Evolutionary conservation across 305 asterid genomes (phyloP).

Genomic region (Fraxinus ornus): DNA sequence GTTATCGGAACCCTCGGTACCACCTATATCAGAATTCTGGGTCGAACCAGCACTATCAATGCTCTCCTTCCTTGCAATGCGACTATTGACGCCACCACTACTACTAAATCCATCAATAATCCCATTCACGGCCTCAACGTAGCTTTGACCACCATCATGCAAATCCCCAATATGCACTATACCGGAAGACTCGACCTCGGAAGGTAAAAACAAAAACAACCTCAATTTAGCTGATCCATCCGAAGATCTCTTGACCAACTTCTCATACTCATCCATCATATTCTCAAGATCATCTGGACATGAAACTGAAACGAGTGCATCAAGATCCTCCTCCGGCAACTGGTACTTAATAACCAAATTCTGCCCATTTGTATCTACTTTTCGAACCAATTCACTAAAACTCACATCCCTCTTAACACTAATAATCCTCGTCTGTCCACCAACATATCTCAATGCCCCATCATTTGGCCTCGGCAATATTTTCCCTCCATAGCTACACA

Average conservation of each 20-base stretch:
- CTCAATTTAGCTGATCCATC: slow-evolving; percentile 89
- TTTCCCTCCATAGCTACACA: slow-evolving; percentile 97
- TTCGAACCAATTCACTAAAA: slow-evolving; percentile 58
- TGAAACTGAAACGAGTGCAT: slow-evolving; percentile 90
- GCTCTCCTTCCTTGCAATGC: slow-evolving; percentile 68
- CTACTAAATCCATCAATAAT: slow-evolving; percentile 44
- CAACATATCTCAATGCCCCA: slow-evolving; percentile 85
- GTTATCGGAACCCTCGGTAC: slow-evolving; percentile 57
- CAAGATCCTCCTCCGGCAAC: slow-evolving; percentile 96
- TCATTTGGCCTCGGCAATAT: slow-evolving; percentile 88
- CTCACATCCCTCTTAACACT: slow-evolving; percentile 62
- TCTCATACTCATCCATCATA: slow-evolving; percentile 97
- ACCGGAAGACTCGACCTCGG: slow-evolving; percentile 58
- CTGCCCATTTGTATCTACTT: slow-evolving; percentile 53
- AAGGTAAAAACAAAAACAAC: slow-evolving; percentile 78
- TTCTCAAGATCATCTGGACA: slow-evolving; percentile 93
- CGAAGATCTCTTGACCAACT: slow-evolving; percentile 61
- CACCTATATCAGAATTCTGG: slow-evolving; percentile 62
- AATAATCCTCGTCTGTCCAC: slow-evolving; percentile 91
- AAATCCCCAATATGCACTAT: slow-evolving; percentile 48
- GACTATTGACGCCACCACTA: slow-evolving; percentile 20
- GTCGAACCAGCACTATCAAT: slow-evolving; percentile 66
- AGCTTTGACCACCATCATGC: slow-evolving; percentile 73
- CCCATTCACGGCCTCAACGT: slow-evolving; percentile 94
- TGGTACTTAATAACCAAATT: slow-evolving; percentile 81